phyloP scores from a whole-genome alignment of 192 early-diverging fungal genomes.

The Rhizoclosmatium sp. region DNA sequence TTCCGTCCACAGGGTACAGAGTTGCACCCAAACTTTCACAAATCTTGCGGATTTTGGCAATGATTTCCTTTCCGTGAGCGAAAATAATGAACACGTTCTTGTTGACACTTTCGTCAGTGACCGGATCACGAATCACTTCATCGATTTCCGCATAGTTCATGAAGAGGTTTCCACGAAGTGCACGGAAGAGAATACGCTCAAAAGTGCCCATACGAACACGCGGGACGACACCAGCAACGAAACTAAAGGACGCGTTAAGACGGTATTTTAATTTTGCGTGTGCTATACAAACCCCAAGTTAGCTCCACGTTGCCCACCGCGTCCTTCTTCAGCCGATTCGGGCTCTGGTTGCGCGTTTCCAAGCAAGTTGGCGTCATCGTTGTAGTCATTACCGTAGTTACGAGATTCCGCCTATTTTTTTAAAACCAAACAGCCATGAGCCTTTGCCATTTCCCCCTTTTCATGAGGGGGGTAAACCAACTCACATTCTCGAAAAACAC shows the following conservation, averaged over 20 bases:
- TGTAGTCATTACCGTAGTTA: conserved; percentile 45
- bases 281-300: conserved; percentile 51
- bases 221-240: conserved; percentile 95
- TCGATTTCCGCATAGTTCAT: conserved; percentile 97
- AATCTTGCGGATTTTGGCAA: conserved; percentile 91
- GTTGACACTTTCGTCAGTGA: conserved; percentile 83
- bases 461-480: background rate
- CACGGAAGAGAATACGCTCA: conserved; percentile 96
- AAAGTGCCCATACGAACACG: conserved; percentile 85
- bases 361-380: conserved; percentile 45
- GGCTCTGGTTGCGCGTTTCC: conserved; percentile 19
- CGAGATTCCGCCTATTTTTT: conserved; percentile 49
- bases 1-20: conserved; percentile 87
- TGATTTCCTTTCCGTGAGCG: conserved; percentile 92
- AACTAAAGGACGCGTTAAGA: conserved; percentile 59
- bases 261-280: conserved; percentile 23
- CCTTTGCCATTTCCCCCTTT: too few relatives aligned
- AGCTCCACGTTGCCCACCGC: conserved; percentile 20
- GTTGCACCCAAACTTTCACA: conserved; percentile 95
- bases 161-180: conserved; percentile 95
- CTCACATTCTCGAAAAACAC: conserved; percentile 82
- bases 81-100: conserved; percentile 99
- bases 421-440: background rate
- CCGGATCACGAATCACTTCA: conserved; percentile 91
- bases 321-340: conserved; percentile 36